Base-by-base conservation (phyloP, 1,284 basidiomycete species). In the Entoloma clypeatum region DNA sequence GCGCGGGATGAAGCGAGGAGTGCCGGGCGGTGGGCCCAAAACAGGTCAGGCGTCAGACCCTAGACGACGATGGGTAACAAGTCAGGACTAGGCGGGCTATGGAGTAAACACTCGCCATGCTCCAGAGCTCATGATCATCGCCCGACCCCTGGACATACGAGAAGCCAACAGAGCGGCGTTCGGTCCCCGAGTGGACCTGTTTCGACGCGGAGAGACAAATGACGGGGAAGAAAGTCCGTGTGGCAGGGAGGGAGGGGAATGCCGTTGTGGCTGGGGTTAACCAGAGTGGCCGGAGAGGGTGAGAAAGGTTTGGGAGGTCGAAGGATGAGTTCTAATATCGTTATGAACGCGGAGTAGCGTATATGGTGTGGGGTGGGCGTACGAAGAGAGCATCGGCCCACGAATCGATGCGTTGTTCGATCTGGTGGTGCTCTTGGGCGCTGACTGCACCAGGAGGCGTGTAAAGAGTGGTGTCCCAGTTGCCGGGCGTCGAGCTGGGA, bases 61-160 rank as follows among this genome's bases (percentile, higher is more conserved):
- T 84, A 51, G 22, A 6, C 19, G 24, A 39, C 33, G 18, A 22
- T 25, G 36, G 43, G 30, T 31, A 37, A 33, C 7, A 32, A n/a
- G 11, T 16, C 14, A 8, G 14, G 24, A 13, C 7, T 4, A 30
- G 1, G n/a, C 4, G 22, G 5, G 16, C 31, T 25, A 30, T 9
- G 42, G 14, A 6, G 13, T n/a, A 26, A 30, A 19, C 5, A 58
- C 72, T 26, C 30, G 85, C 86, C 77, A 76, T 75, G 27, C 85
- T 77, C 90, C 90, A 93, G 6, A 84, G 67, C 57, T 93, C 91
- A 54, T 93, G 89, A 54, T 93, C 91, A 54, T 93, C 90, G 0
- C 90, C 91, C 0, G 86, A 87, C 2, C 92, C 92, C 61, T 94
- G 91, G 6, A 94, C 77, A 54, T 94, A 94, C 4, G 77, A 68